Evolutionary conservation across 805 yeast species (phyloP), one percentile per base, ranked within the genome.

Genomic region (Candida sanyiensis): DNA sequence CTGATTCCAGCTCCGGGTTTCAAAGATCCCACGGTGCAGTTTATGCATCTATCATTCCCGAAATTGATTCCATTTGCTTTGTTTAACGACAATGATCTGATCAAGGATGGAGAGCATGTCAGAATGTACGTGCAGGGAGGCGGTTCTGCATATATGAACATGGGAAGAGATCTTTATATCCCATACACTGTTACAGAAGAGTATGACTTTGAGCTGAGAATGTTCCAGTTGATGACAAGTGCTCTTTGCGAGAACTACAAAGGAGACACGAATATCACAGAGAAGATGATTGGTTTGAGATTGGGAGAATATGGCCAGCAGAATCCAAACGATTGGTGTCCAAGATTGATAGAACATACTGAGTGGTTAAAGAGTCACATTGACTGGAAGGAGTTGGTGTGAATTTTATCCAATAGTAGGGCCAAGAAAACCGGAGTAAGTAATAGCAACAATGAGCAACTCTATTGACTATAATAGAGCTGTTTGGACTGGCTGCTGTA

Each of bases 71-170:
- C 34, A 20, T 31, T 31, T 21, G 34, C 34, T 3, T 16, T 31
- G 12, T n/a, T 31, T 7, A 31, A 31, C 21, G 34, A 31, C 16
- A 21, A 31, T 21, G 34, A 31, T 20, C 20, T 31, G 15, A 31
- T 31, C n/a, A 31, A 31, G 17, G 26, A 21, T 13, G 34, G 25
- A 4, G 25, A 31, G 10, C 34, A 31, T 31, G 34, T 31, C 25
- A 20, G 34, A n/a, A 31, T 31, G 34, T 31, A 31, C n/a, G 34
- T 31, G 4, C 24, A 19, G 8, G 34, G 34, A 5, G 34, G 34
- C 13, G 34, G 34, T 11, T 24, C 26, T 6, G 25, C 25, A 5
- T 31, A 31, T 18, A 15, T 20, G 12, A n/a, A 24, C 5, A 31
- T 31, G 34, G 25, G 25, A 13, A 31, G 34, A 10, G 34, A 31